Evolutionary conservation across 106 monocot genomes (phyloP).

Genomic region (Allium fistulosum): DNA sequence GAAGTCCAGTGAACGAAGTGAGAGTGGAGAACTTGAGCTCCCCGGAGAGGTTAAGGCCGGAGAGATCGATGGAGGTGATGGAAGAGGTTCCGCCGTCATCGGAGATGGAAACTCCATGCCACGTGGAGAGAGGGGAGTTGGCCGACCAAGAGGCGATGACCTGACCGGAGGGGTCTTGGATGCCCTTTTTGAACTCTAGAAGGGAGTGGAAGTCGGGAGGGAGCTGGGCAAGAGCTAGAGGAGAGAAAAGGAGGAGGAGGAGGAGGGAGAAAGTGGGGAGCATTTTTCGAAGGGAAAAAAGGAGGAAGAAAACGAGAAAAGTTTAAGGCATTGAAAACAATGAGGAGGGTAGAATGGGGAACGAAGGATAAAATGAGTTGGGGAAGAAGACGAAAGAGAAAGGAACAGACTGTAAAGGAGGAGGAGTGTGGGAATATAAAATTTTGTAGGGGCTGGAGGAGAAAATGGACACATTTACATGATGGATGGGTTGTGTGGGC

Average conservation of each 20-base stretch:
- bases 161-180: slow-evolving; percentile 35
- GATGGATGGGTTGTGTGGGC: too few species aligned
- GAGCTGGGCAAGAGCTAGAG: slow-evolving; percentile 10
- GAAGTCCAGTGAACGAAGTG: slow-evolving; percentile 29
- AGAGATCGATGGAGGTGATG: slow-evolving; percentile 42
- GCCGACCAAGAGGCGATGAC: slow-evolving; percentile 40
- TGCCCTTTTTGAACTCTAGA: slow-evolving; percentile 84
- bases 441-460: too few species aligned
- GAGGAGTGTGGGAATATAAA: background rate
- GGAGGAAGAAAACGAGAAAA: background rate
- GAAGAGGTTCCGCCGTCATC: slow-evolving; percentile 8
- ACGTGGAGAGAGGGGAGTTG: background rate
- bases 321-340: too few species aligned
- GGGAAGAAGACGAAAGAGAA: background rate
- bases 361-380: background rate
- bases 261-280: slow-evolving; percentile 7
- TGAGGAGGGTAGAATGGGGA: background rate
- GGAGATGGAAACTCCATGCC: slow-evolving; percentile 1
- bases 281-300: background rate
- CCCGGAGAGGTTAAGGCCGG: slow-evolving; percentile 50
- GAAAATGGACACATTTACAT: too few species aligned
- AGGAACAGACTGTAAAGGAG: slow-evolving; percentile 5
- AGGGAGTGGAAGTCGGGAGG: slow-evolving; percentile 47
- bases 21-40: slow-evolving; percentile 65
- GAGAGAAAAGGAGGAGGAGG: slow-evolving; percentile 2